Evolutionary conservation across 495 filamentous ascomycete genomes (phyloP).

Genomic region (Aspergillus campestris): DNA sequence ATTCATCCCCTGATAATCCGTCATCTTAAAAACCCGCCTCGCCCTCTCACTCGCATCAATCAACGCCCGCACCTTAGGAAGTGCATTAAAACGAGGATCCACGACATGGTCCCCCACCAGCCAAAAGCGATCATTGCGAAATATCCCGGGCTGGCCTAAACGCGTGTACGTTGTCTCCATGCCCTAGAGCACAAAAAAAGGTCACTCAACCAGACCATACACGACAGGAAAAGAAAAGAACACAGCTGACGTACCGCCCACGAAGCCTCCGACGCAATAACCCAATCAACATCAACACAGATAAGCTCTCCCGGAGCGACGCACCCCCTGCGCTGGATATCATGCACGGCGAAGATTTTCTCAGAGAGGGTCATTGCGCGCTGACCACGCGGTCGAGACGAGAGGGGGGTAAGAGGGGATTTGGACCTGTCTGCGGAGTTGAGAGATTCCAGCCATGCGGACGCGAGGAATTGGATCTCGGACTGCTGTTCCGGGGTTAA

Average conservation of each 20-base stretch:
- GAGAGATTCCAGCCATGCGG: no score
- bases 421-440: no score
- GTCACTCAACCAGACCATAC: not conserved
- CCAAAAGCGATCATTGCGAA: constrained; percentile 43
- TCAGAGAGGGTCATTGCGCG: not conserved
- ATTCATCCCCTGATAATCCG: constrained; percentile 38
- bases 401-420: no score
- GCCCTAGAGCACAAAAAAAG: constrained; percentile 11
- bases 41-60: constrained; percentile 28
- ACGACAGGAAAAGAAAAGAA: no score
- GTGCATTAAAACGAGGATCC: constrained; percentile 28
- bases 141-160: constrained; percentile 30
- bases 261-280: constrained; percentile 15
- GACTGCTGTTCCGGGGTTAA: no score
- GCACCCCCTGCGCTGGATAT: constrained; percentile 17
- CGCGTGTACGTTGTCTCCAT: constrained; percentile 30
- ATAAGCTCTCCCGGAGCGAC: constrained; percentile 25
- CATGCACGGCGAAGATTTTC: constrained; percentile 20
- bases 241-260: not conserved
- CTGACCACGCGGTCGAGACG: no score
- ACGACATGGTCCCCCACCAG: constrained; percentile 40
- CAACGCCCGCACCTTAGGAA: constrained; percentile 24
- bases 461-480: no score
- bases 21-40: constrained; percentile 32
- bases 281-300: constrained; percentile 27